phyloP scores from a whole-genome alignment of 345 rosid species.

The Draba incana region DNA sequence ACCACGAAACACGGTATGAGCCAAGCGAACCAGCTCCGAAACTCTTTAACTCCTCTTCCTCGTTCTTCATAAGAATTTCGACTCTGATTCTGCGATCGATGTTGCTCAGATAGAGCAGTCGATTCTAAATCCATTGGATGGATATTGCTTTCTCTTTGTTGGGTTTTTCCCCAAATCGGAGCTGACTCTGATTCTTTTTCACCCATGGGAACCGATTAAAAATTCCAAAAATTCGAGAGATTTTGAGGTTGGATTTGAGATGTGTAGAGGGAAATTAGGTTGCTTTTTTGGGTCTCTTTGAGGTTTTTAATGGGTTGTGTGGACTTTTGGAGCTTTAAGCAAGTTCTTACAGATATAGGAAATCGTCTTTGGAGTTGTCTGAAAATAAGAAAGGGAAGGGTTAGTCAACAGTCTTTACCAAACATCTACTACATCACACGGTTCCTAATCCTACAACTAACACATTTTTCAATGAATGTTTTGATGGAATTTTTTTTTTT shows the following conservation, averaged over 20 bases:
- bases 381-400: conserved; percentile 12
- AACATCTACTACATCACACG: conserved; percentile 14
- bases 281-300: background rate
- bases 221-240: background rate
- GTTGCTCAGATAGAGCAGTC: conserved; percentile 28
- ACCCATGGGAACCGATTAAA: conserved; percentile 30
- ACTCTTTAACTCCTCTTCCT: conserved; percentile 54
- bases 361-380: conserved; percentile 14
- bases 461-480: background rate
- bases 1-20: conserved; percentile 72
- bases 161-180: conserved; percentile 48
- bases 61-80: conserved; percentile 30
- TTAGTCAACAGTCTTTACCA: conserved; percentile 37
- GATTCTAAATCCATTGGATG: conserved; percentile 55
- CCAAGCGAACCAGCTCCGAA: conserved; percentile 80
- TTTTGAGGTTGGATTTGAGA: background rate
- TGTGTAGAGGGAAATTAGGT: conserved; percentile 8
- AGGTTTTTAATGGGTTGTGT: conserved; percentile 7
- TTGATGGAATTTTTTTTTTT: too few relatives aligned
- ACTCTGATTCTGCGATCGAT: conserved; percentile 43
- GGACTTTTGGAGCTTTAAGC: conserved; percentile 22
- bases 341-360: conserved; percentile 10
- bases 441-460: conserved; percentile 25
- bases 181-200: conserved; percentile 34
- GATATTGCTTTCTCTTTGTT: conserved; percentile 39